These are phyloP conservation scores for Teratosphaeria viscida DNA, from an alignment of 2,329 filamentous ascomycete species.

Conservation along the genomic window DNA sequence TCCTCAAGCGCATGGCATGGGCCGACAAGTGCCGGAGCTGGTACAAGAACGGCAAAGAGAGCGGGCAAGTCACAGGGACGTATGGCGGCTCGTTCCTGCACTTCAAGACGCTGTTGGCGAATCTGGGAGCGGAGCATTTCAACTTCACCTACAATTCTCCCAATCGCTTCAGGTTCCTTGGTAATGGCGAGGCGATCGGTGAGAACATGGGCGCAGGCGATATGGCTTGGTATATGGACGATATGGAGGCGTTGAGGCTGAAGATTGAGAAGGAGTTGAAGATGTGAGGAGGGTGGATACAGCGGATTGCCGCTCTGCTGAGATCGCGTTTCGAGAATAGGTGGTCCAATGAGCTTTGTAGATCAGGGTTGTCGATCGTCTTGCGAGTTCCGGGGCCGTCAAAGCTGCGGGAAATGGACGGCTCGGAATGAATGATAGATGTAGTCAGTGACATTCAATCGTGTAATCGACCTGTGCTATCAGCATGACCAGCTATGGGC, in stretches of 20 bases:
- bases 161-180: constrained; percentile 1
- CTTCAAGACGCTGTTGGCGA: constrained; percentile 1
- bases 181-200: constrained; percentile 1
- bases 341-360: too few species aligned
- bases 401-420: too few species aligned
- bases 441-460: too few species aligned
- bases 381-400: too few species aligned
- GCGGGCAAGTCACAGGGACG: neutral
- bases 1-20: constrained; percentile 2
- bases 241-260: neutral
- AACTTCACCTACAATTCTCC: neutral
- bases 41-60: constrained; percentile 4
- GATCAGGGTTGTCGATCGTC: too few species aligned
- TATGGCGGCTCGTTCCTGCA: constrained; percentile 1
- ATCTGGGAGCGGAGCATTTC: constrained; percentile 1
- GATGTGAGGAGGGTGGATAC: neutral
- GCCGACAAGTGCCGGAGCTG: constrained; percentile 2
- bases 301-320: neutral
- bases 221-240: constrained; percentile 2
- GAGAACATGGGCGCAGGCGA: constrained; percentile 1
- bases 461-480: too few species aligned
- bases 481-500: too few species aligned
- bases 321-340: too few species aligned
- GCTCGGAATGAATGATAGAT: too few species aligned
- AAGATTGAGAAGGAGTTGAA: neutral